Conservation (phyloP, 2,329 filamentous ascomycete genomes). For the Diaporthe ampelina region DNA sequence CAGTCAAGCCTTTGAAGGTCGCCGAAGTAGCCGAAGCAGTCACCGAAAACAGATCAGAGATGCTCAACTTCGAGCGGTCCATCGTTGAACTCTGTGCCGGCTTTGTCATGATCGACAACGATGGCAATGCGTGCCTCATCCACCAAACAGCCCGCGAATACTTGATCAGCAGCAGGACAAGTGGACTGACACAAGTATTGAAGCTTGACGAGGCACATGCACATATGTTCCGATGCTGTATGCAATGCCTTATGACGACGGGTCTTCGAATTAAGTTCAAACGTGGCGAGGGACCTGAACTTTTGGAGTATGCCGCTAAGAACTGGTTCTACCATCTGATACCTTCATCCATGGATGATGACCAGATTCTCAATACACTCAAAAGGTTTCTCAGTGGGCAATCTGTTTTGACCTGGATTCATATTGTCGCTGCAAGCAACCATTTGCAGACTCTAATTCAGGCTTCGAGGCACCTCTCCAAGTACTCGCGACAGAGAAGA, state of each 20-base stretch:
- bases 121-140: constrained; percentile 4
- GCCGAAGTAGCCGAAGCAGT: constrained; percentile 2
- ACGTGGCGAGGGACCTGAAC: neutral
- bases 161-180: neutral
- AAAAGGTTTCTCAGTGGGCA: neutral
- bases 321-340: constrained; percentile 3
- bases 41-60: neutral
- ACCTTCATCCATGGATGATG: neutral
- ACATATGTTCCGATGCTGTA: neutral
- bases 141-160: constrained; percentile 27
- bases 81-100: constrained; percentile 41
- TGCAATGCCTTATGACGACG: neutral
- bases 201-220: constrained; percentile 4
- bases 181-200: neutral
- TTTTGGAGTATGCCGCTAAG: neutral
- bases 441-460: neutral
- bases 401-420: constrained; percentile 1
- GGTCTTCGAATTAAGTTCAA: neutral
- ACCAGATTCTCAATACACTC: neutral
- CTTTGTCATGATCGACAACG: constrained; percentile 15
- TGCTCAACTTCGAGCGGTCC: constrained; percentile 10
- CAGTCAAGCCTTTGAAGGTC: neutral
- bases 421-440: neutral
- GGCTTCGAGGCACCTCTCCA: constrained; percentile 1
- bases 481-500: neutral